Conservation (phyloP, 2,329 filamentous ascomycete genomes). For the Trichophyton benhamiae region DNA sequence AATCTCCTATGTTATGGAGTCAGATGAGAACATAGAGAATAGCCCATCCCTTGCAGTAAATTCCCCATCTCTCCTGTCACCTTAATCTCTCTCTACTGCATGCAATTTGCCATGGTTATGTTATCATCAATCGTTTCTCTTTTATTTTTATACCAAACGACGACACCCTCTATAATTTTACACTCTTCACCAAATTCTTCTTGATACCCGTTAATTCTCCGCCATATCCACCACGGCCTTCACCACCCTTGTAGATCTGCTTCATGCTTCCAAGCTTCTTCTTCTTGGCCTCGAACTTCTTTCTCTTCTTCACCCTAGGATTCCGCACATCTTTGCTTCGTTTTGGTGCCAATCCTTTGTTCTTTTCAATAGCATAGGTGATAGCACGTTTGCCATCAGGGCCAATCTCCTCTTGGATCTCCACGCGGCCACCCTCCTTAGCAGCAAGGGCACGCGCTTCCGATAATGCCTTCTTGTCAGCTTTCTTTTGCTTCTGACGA, state of each 20-base stretch:
- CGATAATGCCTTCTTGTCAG: slow-evolving; percentile 58
- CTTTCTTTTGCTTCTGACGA: slow-evolving; percentile 45
- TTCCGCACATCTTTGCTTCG: slow-evolving; percentile 91
- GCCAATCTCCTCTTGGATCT: slow-evolving; percentile 56
- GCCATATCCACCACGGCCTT: slow-evolving; percentile 72
- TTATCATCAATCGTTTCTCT: neutral
- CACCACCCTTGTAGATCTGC: slow-evolving; percentile 72
- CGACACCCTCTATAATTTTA: slow-evolving; percentile 56
- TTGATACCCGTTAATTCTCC: slow-evolving; percentile 96
- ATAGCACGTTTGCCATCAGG: slow-evolving; percentile 85
- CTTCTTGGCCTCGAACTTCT: slow-evolving; percentile 91
- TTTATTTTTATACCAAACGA: neutral
- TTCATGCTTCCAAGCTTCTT: slow-evolving; percentile 90
- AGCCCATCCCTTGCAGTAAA: neutral
- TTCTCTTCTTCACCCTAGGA: slow-evolving; percentile 93
- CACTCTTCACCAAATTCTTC: slow-evolving; percentile 80
- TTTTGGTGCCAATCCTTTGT: slow-evolving; percentile 83
- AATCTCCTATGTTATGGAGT: neutral
- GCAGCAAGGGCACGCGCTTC: slow-evolving; percentile 45
- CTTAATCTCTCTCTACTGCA: neutral
- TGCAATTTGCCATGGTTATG: neutral
- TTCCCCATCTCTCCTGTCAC: neutral
- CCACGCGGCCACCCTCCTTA: slow-evolving; percentile 47
- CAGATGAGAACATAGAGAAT: neutral
- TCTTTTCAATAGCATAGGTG: slow-evolving; percentile 89